These are phyloP conservation scores for Mortierella hygrophila DNA, from an alignment of 192 early-diverging fungal genomes.

Conservation along the genomic window DNA sequence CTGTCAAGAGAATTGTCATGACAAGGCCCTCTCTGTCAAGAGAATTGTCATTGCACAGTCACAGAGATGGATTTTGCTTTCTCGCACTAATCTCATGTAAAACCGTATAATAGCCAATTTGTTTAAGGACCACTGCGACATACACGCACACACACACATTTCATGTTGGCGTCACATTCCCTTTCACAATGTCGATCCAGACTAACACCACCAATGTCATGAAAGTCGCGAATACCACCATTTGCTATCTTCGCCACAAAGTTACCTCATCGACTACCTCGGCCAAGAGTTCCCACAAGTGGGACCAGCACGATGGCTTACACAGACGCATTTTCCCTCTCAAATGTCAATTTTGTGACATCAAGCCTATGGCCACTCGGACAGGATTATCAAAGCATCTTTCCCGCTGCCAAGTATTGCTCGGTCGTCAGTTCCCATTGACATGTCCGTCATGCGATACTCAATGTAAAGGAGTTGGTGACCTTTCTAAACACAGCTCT, in stretches of 20 bases:
- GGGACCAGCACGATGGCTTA: background rate
- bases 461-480: background rate
- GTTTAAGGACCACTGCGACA: too few relatives aligned
- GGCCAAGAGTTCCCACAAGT: background rate
- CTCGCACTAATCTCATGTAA: too few relatives aligned
- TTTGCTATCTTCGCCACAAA: background rate
- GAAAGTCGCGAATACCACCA: background rate
- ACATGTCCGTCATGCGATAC: background rate
- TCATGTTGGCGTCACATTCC: background rate
- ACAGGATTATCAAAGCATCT: background rate
- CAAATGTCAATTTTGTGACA: background rate
- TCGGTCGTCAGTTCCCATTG: background rate
- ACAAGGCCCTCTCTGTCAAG: too few relatives aligned
- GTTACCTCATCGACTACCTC: background rate
- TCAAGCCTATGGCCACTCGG: background rate
- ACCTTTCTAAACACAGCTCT: background rate
- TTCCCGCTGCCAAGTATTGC: background rate
- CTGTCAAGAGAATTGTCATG: too few relatives aligned
- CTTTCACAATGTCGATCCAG: background rate
- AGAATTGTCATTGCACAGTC: too few relatives aligned
- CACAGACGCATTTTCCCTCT: background rate
- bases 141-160: too few relatives aligned
- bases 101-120: too few relatives aligned
- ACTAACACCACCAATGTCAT: background rate
- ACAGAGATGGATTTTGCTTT: too few relatives aligned